Evolutionary conservation across 2,329 filamentous ascomycete species (phyloP).

Genomic region (Thyridium curvatum): DNA sequence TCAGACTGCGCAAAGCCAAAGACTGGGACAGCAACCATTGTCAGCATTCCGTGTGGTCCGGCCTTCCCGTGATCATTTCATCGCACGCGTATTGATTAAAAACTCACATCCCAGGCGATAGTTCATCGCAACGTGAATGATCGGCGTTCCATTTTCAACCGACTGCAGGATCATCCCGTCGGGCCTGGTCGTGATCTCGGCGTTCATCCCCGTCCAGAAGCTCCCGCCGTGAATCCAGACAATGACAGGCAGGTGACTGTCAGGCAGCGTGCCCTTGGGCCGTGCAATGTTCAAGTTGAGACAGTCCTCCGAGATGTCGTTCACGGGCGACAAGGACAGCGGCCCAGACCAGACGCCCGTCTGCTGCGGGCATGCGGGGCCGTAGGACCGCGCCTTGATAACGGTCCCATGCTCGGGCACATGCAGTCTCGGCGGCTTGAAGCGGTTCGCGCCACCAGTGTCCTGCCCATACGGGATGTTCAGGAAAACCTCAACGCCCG

Average conservation of each 20-base stretch:
- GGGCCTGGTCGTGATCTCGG: constrained; percentile 21
- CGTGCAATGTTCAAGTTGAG: constrained; percentile 26
- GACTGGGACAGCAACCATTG: constrained; percentile 5
- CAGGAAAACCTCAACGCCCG: constrained; percentile 39
- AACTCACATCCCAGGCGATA: constrained; percentile 19
- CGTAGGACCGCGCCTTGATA: constrained; percentile 30
- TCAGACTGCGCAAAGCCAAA: constrained; percentile 22
- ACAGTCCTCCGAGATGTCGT: constrained; percentile 28
- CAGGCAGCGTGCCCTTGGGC: constrained; percentile 12
- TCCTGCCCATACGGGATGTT: constrained; percentile 40
- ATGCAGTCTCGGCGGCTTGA: constrained; percentile 34
- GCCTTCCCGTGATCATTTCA: background rate
- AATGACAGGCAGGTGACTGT: constrained; percentile 3
- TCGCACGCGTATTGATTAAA: too few relatives aligned
- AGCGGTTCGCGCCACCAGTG: constrained; percentile 36
- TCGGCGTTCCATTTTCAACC: constrained; percentile 20
- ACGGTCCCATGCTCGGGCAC: constrained; percentile 20
- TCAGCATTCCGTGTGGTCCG: background rate
- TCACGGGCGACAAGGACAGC: constrained; percentile 27
- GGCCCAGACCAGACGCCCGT: constrained; percentile 20
- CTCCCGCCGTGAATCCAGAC: constrained; percentile 16
- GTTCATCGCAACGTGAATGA: constrained; percentile 10
- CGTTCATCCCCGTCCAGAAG: constrained; percentile 10
- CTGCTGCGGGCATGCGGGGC: constrained; percentile 37
- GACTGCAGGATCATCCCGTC: constrained; percentile 31